Conservation (phyloP, 305 asterid genomes). For the Fraxinus baroniana region DNA sequence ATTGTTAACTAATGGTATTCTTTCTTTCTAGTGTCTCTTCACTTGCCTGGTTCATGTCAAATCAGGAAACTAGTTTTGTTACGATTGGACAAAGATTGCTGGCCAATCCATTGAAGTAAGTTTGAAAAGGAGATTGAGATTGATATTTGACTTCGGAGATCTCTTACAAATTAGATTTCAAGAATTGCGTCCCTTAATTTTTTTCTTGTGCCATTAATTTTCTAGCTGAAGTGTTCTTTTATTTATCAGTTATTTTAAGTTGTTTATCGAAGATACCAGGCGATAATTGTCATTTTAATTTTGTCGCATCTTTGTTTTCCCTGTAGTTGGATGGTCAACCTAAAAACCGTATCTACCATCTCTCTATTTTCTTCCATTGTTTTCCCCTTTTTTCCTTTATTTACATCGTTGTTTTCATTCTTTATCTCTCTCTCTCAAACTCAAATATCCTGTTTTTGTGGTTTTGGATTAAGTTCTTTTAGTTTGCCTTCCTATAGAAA, state of each 20-base stretch:
- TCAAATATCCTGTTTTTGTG: background rate
- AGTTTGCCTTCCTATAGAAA: background rate
- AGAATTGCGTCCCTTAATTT: conserved; percentile 1
- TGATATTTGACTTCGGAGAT: conserved; percentile 12
- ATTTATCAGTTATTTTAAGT: background rate
- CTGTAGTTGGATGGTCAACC: background rate
- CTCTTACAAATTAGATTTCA: conserved; percentile 21
- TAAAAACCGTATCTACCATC: background rate
- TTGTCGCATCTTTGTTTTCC: conserved; percentile 9
- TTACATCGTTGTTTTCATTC: background rate
- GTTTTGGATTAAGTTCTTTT: background rate
- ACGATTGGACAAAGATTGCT: conserved; percentile 95
- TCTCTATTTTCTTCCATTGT: background rate
- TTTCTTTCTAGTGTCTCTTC: conserved; percentile 83
- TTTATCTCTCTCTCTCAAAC: background rate
- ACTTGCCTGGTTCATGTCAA: conserved; percentile 98
- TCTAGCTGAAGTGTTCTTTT: conserved; percentile 11
- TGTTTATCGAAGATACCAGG: background rate
- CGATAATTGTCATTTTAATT: background rate
- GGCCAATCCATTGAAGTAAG: conserved; percentile 98
- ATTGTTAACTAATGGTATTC: conserved; percentile 18
- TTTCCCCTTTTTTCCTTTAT: background rate
- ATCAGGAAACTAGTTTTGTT: conserved; percentile 92
- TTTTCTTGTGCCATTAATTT: conserved; percentile 12
- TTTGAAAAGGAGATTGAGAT: conserved; percentile 21